phyloP scores from a whole-genome alignment of 257 asterid genomes.

The Ilex asprella region DNA sequence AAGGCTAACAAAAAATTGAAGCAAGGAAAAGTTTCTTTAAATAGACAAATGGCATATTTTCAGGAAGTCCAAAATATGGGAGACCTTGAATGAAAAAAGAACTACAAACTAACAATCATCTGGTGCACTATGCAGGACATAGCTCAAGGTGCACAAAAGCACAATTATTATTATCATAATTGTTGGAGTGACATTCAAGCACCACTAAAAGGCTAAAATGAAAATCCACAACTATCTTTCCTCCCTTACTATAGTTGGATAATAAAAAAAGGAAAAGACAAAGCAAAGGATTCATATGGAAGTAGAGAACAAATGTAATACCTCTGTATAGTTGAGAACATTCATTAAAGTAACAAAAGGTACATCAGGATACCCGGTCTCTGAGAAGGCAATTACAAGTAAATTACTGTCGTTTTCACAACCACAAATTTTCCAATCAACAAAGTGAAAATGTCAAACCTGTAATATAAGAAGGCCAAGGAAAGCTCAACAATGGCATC shows the following conservation, averaged over 20 bases:
- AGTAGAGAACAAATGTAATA: slow-evolving; percentile 10
- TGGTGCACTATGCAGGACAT: neutral
- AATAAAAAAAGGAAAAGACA: too few species aligned
- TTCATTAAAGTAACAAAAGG: slow-evolving; percentile 71
- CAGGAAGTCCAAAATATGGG: too few species aligned
- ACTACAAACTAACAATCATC: neutral
- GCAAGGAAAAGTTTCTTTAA: too few species aligned
- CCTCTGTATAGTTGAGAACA: slow-evolving; percentile 68
- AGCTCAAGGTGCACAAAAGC: neutral
- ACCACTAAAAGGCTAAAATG: too few species aligned
- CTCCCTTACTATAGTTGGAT: too few species aligned
- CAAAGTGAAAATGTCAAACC: slow-evolving; percentile 33
- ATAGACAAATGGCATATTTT: too few species aligned
- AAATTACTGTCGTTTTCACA: slow-evolving; percentile 6
- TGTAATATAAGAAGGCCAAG: slow-evolving; percentile 57
- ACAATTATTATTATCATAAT: too few species aligned
- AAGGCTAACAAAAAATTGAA: too few species aligned
- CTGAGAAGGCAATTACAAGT: slow-evolving; percentile 29
- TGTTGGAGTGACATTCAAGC: too few species aligned
- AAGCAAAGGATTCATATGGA: neutral
- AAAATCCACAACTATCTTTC: too few species aligned
- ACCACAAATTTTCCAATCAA: slow-evolving; percentile 18
- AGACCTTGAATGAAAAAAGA: neutral
- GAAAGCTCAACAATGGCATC: slow-evolving; percentile 61
- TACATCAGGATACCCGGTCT: slow-evolving; percentile 39